Evolutionary conservation across 345 rosid genomes (phyloP).

Genomic region (Mercurialis annua): DNA sequence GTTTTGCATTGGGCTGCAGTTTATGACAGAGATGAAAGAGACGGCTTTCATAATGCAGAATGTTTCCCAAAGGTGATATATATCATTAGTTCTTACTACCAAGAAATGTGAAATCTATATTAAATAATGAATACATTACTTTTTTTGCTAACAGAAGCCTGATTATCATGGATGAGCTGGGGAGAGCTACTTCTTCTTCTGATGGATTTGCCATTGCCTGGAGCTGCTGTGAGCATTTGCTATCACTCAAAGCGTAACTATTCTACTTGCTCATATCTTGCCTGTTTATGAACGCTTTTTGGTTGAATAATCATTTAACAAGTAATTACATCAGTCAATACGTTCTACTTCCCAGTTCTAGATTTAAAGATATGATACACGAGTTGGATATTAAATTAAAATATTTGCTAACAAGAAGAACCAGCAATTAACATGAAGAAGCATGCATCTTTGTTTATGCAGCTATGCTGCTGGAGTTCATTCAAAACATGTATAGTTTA

Average conservation of each 20-base stretch:
- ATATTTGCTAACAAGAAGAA: background rate
- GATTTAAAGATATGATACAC: background rate
- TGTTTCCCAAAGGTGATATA: constrained; percentile 60
- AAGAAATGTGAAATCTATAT: background rate
- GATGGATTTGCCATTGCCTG: constrained; percentile 94
- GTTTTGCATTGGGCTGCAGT: constrained; percentile 42
- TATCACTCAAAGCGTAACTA: constrained; percentile 73
- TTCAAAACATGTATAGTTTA: too few species aligned
- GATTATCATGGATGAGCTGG: constrained; percentile 92
- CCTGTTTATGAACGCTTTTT: background rate
- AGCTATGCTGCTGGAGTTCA: background rate
- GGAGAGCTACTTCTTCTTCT: constrained; percentile 96
- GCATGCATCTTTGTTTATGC: too few species aligned
- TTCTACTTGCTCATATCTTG: constrained; percentile 1
- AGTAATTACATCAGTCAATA: background rate
- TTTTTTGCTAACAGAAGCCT: constrained; percentile 55
- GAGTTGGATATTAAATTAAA: background rate
- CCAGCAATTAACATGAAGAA: background rate
- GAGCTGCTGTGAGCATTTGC: constrained; percentile 93
- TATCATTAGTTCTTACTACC: constrained; percentile 10
- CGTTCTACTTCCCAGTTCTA: background rate
- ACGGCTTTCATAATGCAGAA: constrained; percentile 97
- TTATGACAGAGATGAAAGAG: constrained; percentile 99
- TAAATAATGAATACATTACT: background rate
- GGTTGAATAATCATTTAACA: background rate